These are phyloP conservation scores for Cucurbita ficifolia DNA, from an alignment of 306 rosid species.

Conservation along the genomic window DNA sequence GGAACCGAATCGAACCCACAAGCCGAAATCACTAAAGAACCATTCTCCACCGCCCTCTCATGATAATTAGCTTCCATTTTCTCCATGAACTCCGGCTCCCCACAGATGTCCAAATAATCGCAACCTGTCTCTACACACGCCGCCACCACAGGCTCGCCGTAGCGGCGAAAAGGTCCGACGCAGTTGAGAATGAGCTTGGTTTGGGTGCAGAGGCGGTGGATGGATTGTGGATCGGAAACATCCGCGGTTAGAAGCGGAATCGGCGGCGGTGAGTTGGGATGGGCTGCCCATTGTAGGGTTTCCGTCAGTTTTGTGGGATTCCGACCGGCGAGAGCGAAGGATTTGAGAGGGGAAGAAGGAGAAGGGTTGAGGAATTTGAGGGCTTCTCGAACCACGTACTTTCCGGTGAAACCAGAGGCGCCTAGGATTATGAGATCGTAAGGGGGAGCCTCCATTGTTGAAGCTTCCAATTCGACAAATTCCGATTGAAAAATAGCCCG, in stretches of 20 bases:
- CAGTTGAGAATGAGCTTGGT: slow-evolving; percentile 73
- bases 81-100: slow-evolving; percentile 88
- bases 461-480: neutral
- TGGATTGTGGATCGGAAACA: slow-evolving; percentile 41
- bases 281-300: slow-evolving; percentile 55
- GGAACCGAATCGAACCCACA: slow-evolving; percentile 93
- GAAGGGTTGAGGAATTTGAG: slow-evolving; percentile 45
- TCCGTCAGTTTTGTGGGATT: slow-evolving; percentile 36
- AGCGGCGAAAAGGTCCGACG: slow-evolving; percentile 81
- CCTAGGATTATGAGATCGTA: slow-evolving; percentile 67
- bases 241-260: slow-evolving; percentile 50
- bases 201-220: slow-evolving; percentile 40
- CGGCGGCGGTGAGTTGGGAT: slow-evolving; percentile 37
- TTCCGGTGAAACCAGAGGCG: slow-evolving; percentile 88
- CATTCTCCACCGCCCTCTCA: slow-evolving; percentile 22
- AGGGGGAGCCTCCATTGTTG: slow-evolving; percentile 9
- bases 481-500: too few relatives aligned
- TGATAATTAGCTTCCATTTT: slow-evolving; percentile 42
- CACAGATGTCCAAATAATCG: slow-evolving; percentile 74
- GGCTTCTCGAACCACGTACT: slow-evolving; percentile 55
- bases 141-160: slow-evolving; percentile 62
- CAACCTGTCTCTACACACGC: slow-evolving; percentile 60
- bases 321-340: slow-evolving; percentile 74
- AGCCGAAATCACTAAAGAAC: slow-evolving; percentile 60
- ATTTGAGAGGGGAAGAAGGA: slow-evolving; percentile 38